Percentiles rank a stretch among this genome's conserved stretches.
These are phyloP conservation scores for Yamadazyma buinensis DNA, from an alignment of 1,139 yeast species.

Conservation along the genomic window DNA sequence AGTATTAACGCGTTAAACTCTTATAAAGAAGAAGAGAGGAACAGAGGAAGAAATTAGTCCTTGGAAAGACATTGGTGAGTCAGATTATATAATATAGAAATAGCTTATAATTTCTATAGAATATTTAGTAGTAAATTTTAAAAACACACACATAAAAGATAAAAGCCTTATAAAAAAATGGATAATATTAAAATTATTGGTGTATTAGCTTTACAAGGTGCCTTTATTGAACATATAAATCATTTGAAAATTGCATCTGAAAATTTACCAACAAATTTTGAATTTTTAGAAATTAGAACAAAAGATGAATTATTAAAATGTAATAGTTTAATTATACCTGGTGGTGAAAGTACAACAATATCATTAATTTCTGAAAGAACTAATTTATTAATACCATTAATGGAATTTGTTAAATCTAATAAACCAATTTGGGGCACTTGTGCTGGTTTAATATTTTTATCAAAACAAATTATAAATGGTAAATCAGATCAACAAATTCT, in stretches of 20 bases:
- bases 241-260: slow-evolving; percentile 40
- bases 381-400: slow-evolving; percentile 53
- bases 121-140: too few relatives aligned
- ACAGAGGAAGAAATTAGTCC: too few relatives aligned
- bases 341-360: slow-evolving; percentile 80
- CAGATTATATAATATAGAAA: too few relatives aligned
- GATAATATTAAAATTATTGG: slow-evolving; percentile 42
- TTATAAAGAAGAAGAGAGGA: too few relatives aligned
- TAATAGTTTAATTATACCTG: slow-evolving; percentile 68
- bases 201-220: slow-evolving; percentile 79
- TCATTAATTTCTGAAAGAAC: slow-evolving; percentile 70
- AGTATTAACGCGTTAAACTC: too few relatives aligned
- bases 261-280: slow-evolving; percentile 7
- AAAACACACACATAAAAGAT: too few relatives aligned
- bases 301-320: slow-evolving; percentile 46
- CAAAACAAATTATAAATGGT: slow-evolving; percentile 55
- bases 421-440: slow-evolving; percentile 84
- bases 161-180: too few relatives aligned
- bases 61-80: too few relatives aligned
- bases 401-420: slow-evolving; percentile 45
- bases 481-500: slow-evolving; percentile 55
- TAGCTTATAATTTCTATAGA: too few relatives aligned
- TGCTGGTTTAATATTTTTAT: slow-evolving; percentile 73
- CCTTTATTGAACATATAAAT: slow-evolving; percentile 67
- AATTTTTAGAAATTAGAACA: slow-evolving; percentile 48